phyloP scores from a whole-genome alignment of 169 alveolate genomes.

The Eimeria maxima region DNA sequence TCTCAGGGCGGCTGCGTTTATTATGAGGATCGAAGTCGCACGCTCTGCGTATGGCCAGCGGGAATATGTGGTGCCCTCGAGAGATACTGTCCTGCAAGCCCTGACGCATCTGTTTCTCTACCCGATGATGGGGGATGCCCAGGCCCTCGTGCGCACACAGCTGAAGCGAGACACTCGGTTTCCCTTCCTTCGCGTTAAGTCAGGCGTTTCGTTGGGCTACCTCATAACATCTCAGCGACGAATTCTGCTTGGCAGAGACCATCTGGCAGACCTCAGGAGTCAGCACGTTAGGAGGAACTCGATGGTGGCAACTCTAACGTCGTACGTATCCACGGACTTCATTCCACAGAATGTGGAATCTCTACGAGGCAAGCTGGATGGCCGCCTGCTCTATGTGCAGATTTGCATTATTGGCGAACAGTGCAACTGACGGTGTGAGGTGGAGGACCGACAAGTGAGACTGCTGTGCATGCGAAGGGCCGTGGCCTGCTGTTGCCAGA shows the following conservation, averaged over 20 bases:
- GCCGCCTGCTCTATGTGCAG: conserved; percentile 68
- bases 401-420: conserved; percentile 72
- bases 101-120: conserved; percentile 57
- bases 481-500: not conserved
- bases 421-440: conserved; percentile 24
- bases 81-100: conserved; percentile 67
- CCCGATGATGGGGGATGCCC: conserved; percentile 73
- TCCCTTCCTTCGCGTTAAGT: conserved; percentile 62
- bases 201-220: conserved; percentile 37
- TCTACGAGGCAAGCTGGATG: conserved; percentile 58
- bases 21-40: conserved; percentile 77
- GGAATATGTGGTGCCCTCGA: conserved; percentile 76
- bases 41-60: conserved; percentile 65
- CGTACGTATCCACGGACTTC: conserved; percentile 68
- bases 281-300: conserved; percentile 71
- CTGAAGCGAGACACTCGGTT: conserved; percentile 61
- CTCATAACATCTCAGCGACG: conserved; percentile 67
- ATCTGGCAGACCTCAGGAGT: conserved; percentile 67
- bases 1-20: conserved; percentile 70
- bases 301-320: conserved; percentile 72
- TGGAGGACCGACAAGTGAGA: not conserved
- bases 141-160: conserved; percentile 73
- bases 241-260: conserved; percentile 59
- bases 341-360: conserved; percentile 72
- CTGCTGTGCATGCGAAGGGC: not conserved